A percentile compares a stretch with the other conserved stretches of the same genome.
phyloP scores from a whole-genome alignment of 2,329 filamentous ascomycete species.

The Mycosphaerelloides madeirae region DNA sequence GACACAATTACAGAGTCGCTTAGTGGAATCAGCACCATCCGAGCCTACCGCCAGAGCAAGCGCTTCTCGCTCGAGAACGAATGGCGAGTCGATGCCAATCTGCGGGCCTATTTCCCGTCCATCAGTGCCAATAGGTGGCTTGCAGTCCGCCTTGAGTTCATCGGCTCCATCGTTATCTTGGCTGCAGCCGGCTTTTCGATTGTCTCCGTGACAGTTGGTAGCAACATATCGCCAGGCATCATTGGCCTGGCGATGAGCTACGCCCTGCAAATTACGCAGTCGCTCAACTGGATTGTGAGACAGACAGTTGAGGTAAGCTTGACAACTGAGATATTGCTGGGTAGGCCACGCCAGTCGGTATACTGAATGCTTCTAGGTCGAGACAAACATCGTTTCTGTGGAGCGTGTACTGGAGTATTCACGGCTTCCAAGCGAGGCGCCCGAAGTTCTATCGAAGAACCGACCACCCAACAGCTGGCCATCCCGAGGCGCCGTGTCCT shows the following conservation, averaged over 20 bases:
- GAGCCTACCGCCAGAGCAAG: slow-evolving; percentile 83
- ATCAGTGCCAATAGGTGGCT: slow-evolving; percentile 90
- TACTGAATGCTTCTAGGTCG: slow-evolving; percentile 50
- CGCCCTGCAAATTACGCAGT: slow-evolving; percentile 92
- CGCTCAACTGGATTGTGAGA: slow-evolving; percentile 97
- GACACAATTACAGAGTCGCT: slow-evolving; percentile 61
- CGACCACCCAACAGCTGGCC: slow-evolving; percentile 90
- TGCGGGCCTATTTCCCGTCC: slow-evolving; percentile 91
- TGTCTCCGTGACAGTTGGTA: slow-evolving; percentile 68
- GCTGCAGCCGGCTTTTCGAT: slow-evolving; percentile 78
- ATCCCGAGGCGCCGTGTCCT: slow-evolving; percentile 77
- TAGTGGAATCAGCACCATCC: slow-evolving; percentile 88
- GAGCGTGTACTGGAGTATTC: slow-evolving; percentile 97
- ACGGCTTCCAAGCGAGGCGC: slow-evolving; percentile 82
- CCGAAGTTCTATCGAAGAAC: slow-evolving; percentile 84
- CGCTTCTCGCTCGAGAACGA: slow-evolving; percentile 92
- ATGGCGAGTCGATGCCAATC: slow-evolving; percentile 92
- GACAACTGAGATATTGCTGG: no score
- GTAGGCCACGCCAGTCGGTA: no score
- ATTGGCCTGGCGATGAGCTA: slow-evolving; percentile 97
- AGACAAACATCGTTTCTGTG: slow-evolving; percentile 99
- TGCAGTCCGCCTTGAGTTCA: slow-evolving; percentile 88
- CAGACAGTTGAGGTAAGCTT: slow-evolving; percentile 77
- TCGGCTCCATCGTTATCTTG: slow-evolving; percentile 90
- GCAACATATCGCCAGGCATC: slow-evolving; percentile 61